Base-by-base conservation (phyloP, 768 basidiomycete genomes). In the Candolleomyces aberdarensis region DNA sequence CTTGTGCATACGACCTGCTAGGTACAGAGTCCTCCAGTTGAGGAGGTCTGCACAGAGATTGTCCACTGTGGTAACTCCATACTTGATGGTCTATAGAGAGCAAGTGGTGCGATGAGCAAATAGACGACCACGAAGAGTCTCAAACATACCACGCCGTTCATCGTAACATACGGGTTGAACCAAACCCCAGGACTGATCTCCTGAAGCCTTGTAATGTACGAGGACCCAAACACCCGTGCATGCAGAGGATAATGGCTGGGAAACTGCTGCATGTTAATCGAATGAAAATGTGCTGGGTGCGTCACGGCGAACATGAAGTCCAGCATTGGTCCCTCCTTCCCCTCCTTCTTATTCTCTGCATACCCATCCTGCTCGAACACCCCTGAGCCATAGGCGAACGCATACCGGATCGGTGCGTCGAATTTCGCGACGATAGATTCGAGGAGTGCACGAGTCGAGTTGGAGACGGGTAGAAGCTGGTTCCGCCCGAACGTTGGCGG, bases 251-350 rank as follows among this genome's bases (percentile, higher is more conserved):
- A 99, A 75, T 99, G 97, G 8, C 84, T 80, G 0, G 96, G 94
- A 69, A 89, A 83, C 74, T 96, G 94, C 55, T 89, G 83, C 85
- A 98, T 88, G 73, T 99, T 99, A 73, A 95, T 92, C 31, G 88
- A 91, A 73, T 98, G 97, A 80, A 96, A 99, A 69, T 97, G 94
- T 13, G 83, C 84, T 0, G 97, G 82, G 66, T 97, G 94, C 1
- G 94, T 92, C 49, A 98, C 96, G 0, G 95, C 96, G 71, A 99
- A 93, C 73, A 99, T 85, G 68, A 98, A 97, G 74, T 99, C 97
- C 20, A 98, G 83, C 91, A 98, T 92, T 0, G 95, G 95, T 73
- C 13, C 67, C 67, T 20, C 70, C 69, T 52, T 66, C 19, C 69
- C 67, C 61, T 73, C 63, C 39, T 71, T 63, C 61, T 11, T 7